A percentile compares a stretch with the other conserved stretches of the same genome.
Evolutionary conservation across 2,329 filamentous ascomycete species (phyloP).

Genomic region (Paraphoma chrysanthemicola): DNA sequence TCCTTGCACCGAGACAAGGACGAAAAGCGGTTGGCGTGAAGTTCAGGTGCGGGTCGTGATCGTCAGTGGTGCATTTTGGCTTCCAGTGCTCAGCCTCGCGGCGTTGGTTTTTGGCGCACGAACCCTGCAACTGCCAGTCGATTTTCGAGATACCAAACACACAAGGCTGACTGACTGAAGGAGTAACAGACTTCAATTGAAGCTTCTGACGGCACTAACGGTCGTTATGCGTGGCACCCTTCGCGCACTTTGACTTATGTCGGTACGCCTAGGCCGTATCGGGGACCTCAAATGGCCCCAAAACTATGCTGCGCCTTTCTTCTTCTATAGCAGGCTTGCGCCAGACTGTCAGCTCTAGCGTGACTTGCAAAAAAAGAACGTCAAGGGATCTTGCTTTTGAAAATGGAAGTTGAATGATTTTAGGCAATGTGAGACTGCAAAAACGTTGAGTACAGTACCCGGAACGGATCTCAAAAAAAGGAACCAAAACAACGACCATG

Average conservation of each 20-base stretch:
- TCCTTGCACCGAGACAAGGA: constrained; percentile 1
- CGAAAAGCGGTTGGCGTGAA: not conserved
- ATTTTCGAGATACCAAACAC: constrained; percentile 21
- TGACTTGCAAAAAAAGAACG: not conserved
- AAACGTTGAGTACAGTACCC: too few species aligned
- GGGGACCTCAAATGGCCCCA: constrained; percentile 5
- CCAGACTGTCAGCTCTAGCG: constrained; percentile 1
- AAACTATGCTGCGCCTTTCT: constrained; percentile 5
- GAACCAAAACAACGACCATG: too few species aligned
- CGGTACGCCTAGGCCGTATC: constrained; percentile 10
- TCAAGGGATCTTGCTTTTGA: too few species aligned
- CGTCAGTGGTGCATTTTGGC: constrained; percentile 2
- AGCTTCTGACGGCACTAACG: constrained; percentile 19
- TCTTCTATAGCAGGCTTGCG: not conserved
- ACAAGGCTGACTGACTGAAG: constrained; percentile 41
- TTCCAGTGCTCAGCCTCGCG: constrained; percentile 27
- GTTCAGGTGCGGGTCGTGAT: not conserved
- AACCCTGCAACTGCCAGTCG: constrained; percentile 41
- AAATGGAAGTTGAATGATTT: too few species aligned
- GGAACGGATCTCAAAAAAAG: too few species aligned
- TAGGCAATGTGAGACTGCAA: too few species aligned
- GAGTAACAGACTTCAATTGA: constrained; percentile 18
- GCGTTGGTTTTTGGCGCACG: constrained; percentile 12
- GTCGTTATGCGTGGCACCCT: constrained; percentile 18
- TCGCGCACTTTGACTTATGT: constrained; percentile 4